These are phyloP conservation scores for Beta vulgaris DNA, from an alignment of 148 eudicot species.

Conservation along the genomic window DNA sequence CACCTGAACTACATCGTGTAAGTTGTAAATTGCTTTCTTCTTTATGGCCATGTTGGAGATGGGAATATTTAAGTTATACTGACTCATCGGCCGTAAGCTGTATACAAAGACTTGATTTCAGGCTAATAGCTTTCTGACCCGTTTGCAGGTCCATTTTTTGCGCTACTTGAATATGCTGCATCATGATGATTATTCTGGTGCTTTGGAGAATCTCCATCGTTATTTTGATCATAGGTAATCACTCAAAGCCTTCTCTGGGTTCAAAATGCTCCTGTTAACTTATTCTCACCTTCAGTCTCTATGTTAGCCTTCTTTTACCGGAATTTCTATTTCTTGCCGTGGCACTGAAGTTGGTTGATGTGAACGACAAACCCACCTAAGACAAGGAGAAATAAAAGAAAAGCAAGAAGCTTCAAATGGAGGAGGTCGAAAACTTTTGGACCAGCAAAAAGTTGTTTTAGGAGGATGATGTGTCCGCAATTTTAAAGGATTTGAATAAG, in stretches of 20 bases:
- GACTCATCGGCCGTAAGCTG: not conserved
- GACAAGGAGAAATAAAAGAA: not conserved
- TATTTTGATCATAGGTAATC: conserved; percentile 95
- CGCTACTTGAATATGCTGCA: conserved; percentile 84
- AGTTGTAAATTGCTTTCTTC: conserved; percentile 26
- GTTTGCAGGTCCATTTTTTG: conserved; percentile 78
- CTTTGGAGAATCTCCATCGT: conserved; percentile 96
- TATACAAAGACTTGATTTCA: not conserved
- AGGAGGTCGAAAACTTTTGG: not conserved
- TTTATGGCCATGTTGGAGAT: conserved; percentile 9
- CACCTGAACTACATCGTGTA: conserved; percentile 94
- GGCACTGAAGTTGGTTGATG: not conserved
- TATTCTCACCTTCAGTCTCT: not conserved
- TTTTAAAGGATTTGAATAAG: too few relatives aligned
- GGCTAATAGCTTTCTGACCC: conserved; percentile 12
- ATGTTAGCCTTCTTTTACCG: not conserved
- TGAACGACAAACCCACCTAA: too few relatives aligned
- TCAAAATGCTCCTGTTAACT: not conserved
- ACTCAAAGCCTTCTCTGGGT: not conserved
- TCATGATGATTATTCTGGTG: conserved; percentile 88
- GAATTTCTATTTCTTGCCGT: not conserved
- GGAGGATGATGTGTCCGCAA: too few relatives aligned
- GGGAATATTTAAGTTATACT: not conserved
- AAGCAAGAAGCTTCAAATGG: not conserved
- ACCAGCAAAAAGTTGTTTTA: too few relatives aligned